Conservation (phyloP, 352 stramenopile genomes). For the Phytophthora pseudosyringae region DNA sequence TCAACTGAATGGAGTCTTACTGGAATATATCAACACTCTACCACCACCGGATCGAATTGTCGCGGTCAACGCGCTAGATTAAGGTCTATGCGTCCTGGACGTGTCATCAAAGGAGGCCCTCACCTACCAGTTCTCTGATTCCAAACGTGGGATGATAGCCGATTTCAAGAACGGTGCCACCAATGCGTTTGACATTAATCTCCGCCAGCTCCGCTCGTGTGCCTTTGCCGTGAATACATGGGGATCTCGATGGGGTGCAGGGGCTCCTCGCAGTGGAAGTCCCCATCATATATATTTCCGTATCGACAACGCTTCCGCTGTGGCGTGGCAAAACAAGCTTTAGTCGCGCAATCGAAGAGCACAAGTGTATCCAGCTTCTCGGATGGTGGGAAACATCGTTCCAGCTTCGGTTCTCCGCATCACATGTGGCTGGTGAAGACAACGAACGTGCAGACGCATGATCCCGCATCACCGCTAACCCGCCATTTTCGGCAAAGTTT, state of each 20-base stretch:
- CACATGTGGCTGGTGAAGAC: background rate
- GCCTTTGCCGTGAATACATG: conserved; percentile 11
- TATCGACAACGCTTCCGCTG: conserved; percentile 28
- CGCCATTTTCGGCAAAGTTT: conserved; percentile 24
- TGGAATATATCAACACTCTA: too few species aligned
- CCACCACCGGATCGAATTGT: too few species aligned
- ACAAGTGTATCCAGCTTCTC: conserved; percentile 8
- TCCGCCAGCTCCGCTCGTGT: conserved; percentile 21
- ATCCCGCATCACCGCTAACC: background rate
- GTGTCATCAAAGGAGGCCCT: background rate
- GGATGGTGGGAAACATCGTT: conserved; percentile 1
- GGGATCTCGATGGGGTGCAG: background rate
- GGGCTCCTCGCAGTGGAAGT: background rate
- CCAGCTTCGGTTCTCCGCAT: conserved; percentile 7
- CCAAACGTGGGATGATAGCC: background rate
- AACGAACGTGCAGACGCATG: background rate
- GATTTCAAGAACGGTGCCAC: background rate
- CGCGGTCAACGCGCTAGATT: too few species aligned
- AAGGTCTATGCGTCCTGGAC: too few species aligned
- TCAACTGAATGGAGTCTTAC: too few species aligned
- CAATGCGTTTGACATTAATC: conserved; percentile 40
- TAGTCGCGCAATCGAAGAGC: conserved; percentile 7
- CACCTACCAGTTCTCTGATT: background rate
- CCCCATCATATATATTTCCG: conserved; percentile 6
- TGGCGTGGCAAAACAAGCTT: conserved; percentile 2